phyloP scores from a whole-genome alignment of 345 rosid species.

The Cardamine occulta region DNA sequence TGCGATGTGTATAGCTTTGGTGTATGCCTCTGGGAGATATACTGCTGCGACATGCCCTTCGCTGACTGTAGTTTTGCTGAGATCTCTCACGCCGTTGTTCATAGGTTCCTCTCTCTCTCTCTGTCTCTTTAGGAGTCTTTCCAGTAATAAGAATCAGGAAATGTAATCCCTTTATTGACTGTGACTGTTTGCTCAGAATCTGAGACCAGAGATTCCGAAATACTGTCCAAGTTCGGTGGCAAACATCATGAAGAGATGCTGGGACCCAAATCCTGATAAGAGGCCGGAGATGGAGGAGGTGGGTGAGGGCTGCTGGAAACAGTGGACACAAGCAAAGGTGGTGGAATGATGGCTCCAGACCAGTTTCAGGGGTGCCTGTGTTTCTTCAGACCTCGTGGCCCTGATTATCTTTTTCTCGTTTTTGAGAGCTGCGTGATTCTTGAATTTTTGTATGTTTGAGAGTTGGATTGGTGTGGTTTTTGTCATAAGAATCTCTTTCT shows the following conservation, averaged over 20 bases:
- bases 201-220: conserved; percentile 75
- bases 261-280: conserved; percentile 71
- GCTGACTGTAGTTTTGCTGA: conserved; percentile 75
- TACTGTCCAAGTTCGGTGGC: conserved; percentile 73
- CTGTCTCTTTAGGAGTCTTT: neutral
- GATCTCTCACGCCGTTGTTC: conserved; percentile 75
- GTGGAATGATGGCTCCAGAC: conserved; percentile 90
- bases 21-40: conserved; percentile 85
- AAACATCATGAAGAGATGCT: conserved; percentile 75
- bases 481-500: neutral
- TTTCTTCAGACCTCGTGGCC: conserved; percentile 66
- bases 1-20: conserved; percentile 91
- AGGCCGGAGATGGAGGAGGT: conserved; percentile 87
- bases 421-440: conserved; percentile 35
- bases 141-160: conserved; percentile 8
- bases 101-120: conserved; percentile 50
- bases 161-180: conserved; percentile 2
- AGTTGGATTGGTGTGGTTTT: conserved; percentile 33
- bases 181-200: conserved; percentile 58
- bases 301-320: conserved; percentile 68
- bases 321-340: conserved; percentile 81
- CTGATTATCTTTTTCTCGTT: conserved; percentile 33
- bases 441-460: conserved; percentile 32
- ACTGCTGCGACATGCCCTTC: conserved; percentile 88
- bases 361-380: conserved; percentile 69